Conservation (phyloP, 768 basidiomycete species). For the Phallus indusiatus region DNA sequence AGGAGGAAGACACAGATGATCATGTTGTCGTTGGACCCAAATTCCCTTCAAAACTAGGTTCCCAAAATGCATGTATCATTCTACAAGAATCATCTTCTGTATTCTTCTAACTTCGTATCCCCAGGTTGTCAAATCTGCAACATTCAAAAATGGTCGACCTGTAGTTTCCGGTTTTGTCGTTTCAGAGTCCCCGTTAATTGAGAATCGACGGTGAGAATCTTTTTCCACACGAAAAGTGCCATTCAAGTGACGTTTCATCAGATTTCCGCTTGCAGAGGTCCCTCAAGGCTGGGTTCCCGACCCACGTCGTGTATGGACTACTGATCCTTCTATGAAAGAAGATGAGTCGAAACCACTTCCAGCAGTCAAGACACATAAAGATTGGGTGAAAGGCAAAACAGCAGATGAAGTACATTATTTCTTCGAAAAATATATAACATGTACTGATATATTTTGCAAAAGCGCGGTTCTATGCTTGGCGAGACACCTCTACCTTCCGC, state of each 20-base stretch:
- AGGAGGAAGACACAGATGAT: conserved; percentile 52
- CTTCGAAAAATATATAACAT: neutral
- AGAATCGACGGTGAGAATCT: conserved; percentile 54
- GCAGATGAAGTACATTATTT: conserved; percentile 53
- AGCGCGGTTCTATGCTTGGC: conserved; percentile 81
- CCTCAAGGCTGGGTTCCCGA: conserved; percentile 82
- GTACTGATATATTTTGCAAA: neutral
- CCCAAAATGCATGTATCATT: neutral
- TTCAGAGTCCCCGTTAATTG: conserved; percentile 53
- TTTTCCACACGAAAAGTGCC: neutral
- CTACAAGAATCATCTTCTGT: neutral
- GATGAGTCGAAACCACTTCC: conserved; percentile 12
- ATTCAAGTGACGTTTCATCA: conserved; percentile 20
- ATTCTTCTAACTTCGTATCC: neutral
- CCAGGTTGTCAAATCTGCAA: conserved; percentile 16
- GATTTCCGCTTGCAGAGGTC: conserved; percentile 78
- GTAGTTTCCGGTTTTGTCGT: conserved; percentile 71
- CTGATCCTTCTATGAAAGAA: conserved; percentile 24
- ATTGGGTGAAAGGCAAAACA: conserved; percentile 51
- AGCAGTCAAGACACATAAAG: conserved; percentile 23
- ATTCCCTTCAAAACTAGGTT: neutral
- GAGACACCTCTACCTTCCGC: conserved; percentile 64
- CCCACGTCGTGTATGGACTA: conserved; percentile 67
- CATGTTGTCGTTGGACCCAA: conserved; percentile 31
- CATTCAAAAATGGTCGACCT: conserved; percentile 67